Evolutionary conservation across 2,329 filamentous ascomycete genomes (phyloP), one percentile per base, ranked within the genome.

Genomic region (Fusarium sp.): DNA sequence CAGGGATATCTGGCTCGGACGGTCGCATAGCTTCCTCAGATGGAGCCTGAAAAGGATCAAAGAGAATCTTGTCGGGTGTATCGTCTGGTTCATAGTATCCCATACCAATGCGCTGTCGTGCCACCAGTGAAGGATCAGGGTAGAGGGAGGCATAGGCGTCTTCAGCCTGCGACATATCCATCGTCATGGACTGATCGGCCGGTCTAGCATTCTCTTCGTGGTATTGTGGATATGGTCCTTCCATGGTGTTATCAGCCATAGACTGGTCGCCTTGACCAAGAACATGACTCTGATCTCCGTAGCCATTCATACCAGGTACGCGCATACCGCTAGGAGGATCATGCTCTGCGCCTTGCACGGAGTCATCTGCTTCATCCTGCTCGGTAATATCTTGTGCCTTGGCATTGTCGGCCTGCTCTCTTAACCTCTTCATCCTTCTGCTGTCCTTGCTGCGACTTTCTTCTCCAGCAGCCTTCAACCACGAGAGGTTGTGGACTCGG

Each of bases 401-500:
- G 63, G 87, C 88, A 23, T 84, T 86, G 35, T 89, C 86, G 7
- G 88, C 88, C 69, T 88, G 84, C 66, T 89, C 83, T 61, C 85
- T 82, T n/a, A 90, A 78, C 23, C 84, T 81, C 79, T 87, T 86
- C 86, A 90, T 90, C 19, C 88, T 84, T 63, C 85, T 86, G 75
- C 86, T 88, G 69, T 88, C 84, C 52, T 86, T 86, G 74, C 85
- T 89, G 29, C 88, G 86, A 63, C 86, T 85, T 66, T 89, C 87
- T 63, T 90, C 88, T 19, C 88, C 88, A 21, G 83, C 82, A 16
- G 85, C 87, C 78, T 89, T 89, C 52, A 98, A 84, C 94, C 94
- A 98, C 45, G 88, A 89, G 31, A 97, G 85, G 79, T 99, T 99
- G 59, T 97, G 95, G 44, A 93, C 86, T 31, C 93, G 91, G 81